Evolutionary conservation across 139 green algal genomes (phyloP), one percentile per base, ranked within the genome.

Genomic region (Nannochloris sp.): DNA sequence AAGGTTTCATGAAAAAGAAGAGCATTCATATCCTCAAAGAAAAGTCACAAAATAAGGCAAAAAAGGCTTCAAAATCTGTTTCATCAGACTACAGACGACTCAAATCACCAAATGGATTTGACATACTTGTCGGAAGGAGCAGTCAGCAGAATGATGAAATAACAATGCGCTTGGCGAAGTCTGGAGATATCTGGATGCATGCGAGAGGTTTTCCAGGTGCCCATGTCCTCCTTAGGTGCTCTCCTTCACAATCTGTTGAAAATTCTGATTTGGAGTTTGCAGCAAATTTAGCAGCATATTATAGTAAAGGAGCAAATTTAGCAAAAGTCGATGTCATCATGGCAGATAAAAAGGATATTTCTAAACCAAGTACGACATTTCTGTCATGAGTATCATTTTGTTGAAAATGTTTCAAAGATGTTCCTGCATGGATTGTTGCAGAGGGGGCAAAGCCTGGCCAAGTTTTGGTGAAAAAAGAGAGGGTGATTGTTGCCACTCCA

Each of bases 91-190:
- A 83, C 25, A 66, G 88, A 15, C 54, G 59, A 7, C 91, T 81
- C 60, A 61, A 29, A 5, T 82, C 79, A 9, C 88, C 88, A 24
- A 62, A 70, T 24, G 87, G 85, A 1, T 77, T 81, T 11, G 46
- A 59, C 19, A 75, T 90, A 16, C 70, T 93, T 56, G 70, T 96
- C 16, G 87, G 89, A 19, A 73, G 89, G 21, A 95, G 89, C 76
- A 91, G 89, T 72, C 73, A 71, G 37, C 84, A 95, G 67, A 96
- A 96, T 64, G 89, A 96, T 62, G 69, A 83, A 64, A 73, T 96
- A 67, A 85, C 71, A 23, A 74, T 75, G 21, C 53, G 72, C 59
- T 62, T 91, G 16, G 86, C 86, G 2, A 67, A 83, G 21, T 44
- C 61, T 21, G 59, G 71, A 6, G 88, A 96, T 61, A 48, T 93